Conservation (phyloP, 371 early-diverging fungal species). For the Funneliformis caledonium region DNA sequence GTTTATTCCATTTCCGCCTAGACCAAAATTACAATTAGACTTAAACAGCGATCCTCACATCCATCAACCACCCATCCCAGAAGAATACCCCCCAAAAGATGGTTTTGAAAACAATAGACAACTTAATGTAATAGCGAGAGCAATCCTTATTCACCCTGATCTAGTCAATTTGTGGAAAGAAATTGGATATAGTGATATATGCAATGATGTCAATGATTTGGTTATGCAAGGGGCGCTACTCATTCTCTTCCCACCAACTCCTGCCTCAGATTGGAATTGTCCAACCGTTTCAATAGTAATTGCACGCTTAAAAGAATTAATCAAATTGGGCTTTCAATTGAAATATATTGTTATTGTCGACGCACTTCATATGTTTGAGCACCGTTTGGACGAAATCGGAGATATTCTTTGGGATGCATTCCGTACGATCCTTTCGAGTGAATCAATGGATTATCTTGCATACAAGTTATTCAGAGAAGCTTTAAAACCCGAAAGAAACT, state of each 20-base stretch:
- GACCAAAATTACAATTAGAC: slow-evolving; percentile 17
- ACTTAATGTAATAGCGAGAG: too few relatives aligned
- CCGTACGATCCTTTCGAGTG: neutral
- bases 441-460: too few relatives aligned
- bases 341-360: slow-evolving; percentile 9
- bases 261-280: neutral
- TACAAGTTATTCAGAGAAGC: too few relatives aligned
- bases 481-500: slow-evolving; percentile 16
- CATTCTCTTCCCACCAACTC: slow-evolving; percentile 17
- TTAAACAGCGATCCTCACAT: too few relatives aligned
- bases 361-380: neutral
- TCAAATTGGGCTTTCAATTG: neutral
- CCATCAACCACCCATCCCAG: neutral
- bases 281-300: neutral
- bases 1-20: slow-evolving; percentile 15
- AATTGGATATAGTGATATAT: slow-evolving; percentile 3
- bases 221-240: slow-evolving; percentile 22
- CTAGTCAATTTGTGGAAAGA: slow-evolving; percentile 16
- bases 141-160: neutral
- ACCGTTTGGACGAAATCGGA: too few relatives aligned
- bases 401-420: too few relatives aligned
- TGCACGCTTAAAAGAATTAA: neutral
- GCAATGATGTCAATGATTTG: slow-evolving; percentile 32
- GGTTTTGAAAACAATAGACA: too few relatives aligned
- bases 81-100: neutral